phyloP scores from a whole-genome alignment of 2,329 filamentous ascomycete genomes.

The Bipolaris sorokiniana region DNA sequence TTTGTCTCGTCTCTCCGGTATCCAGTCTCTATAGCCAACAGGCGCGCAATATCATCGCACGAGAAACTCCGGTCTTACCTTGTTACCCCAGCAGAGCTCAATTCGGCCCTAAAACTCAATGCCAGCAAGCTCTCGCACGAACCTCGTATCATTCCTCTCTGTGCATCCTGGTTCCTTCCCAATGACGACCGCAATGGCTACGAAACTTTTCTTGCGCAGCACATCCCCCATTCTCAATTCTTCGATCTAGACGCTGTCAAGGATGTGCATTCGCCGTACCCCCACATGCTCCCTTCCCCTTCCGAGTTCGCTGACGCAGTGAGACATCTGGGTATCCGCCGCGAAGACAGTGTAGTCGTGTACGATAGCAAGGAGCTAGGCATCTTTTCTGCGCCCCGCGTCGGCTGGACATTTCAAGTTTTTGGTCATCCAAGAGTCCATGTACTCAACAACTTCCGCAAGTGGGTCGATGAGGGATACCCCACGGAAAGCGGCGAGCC shows the following conservation, averaged over 20 bases:
- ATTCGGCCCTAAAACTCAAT: conserved; percentile 82
- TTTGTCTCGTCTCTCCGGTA: conserved; percentile 18
- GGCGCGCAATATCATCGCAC: conserved; percentile 38
- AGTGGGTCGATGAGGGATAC: conserved; percentile 86
- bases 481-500: conserved; percentile 80
- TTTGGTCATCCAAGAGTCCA: conserved; percentile 92
- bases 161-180: conserved; percentile 94
- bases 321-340: conserved; percentile 83
- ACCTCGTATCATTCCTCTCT: conserved; percentile 84
- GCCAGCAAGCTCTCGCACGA: conserved; percentile 80
- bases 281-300: conserved; percentile 90
- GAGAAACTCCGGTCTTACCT: conserved; percentile 76
- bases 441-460: conserved; percentile 90
- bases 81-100: conserved; percentile 81
- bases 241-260: conserved; percentile 95
- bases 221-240: conserved; percentile 89
- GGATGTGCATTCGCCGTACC: conserved; percentile 85
- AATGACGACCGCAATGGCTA: conserved; percentile 85
- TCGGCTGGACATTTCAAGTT: conserved; percentile 88
- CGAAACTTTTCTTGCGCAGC: conserved; percentile 78
- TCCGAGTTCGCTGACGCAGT: conserved; percentile 85
- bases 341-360: conserved; percentile 89
- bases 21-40: conserved; percentile 16
- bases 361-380: conserved; percentile 92
- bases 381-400: conserved; percentile 91